Percentiles rank a stretch among this genome's conserved stretches.
These are phyloP conservation scores for Lunularia cruciata DNA, from an alignment of 225 moss, liverwort and hornwort genomes.

Conservation along the genomic window DNA sequence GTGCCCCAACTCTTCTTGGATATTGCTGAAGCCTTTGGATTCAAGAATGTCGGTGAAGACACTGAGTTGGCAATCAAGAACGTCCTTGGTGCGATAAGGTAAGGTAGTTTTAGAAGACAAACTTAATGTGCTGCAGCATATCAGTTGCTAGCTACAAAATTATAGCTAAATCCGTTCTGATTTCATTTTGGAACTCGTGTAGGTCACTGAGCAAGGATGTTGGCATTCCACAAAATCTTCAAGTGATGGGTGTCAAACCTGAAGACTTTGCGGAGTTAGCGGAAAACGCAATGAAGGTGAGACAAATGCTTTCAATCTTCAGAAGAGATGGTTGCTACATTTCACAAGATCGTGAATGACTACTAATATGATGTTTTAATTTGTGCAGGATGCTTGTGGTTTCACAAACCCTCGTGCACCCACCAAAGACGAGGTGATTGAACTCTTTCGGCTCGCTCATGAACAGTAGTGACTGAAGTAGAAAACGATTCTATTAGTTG, in stretches of 20 bases:
- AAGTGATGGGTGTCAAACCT: not conserved
- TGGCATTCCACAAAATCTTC: not conserved
- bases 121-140: not conserved
- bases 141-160: not conserved
- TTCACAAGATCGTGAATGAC: not conserved
- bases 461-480: not conserved
- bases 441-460: not conserved
- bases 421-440: constrained; percentile 7
- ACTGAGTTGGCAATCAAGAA: not conserved
- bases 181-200: not conserved
- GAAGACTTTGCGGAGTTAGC: not conserved
- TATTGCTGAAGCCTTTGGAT: not conserved
- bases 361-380: too few relatives aligned
- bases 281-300: constrained; percentile 15
- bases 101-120: not conserved
- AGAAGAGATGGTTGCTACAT: not conserved
- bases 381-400: constrained; percentile 6
- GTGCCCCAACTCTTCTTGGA: constrained; percentile 5
- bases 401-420: not conserved
- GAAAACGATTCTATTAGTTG: too few relatives aligned
- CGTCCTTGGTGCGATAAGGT: constrained; percentile 4
- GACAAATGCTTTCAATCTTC: not conserved
- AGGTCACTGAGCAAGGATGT: not conserved
- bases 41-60: not conserved
- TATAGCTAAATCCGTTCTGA: not conserved